These are phyloP conservation scores for Magnusiomyces magnusii DNA, from an alignment of 1,139 yeast genomes.

Conservation along the genomic window DNA sequence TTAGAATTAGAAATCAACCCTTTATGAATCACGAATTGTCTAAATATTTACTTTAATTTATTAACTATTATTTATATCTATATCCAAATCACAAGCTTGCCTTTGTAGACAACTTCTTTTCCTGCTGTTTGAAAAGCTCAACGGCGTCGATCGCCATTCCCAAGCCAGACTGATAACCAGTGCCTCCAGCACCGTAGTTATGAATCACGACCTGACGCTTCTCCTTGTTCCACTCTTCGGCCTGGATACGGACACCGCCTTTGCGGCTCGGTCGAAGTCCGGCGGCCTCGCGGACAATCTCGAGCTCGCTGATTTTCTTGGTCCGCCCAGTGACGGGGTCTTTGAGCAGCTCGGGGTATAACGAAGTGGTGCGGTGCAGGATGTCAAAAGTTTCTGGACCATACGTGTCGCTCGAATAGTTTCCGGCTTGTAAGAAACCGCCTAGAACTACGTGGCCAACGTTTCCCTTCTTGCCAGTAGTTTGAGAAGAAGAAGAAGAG, in stretches of 20 bases:
- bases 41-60: background rate
- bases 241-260: slow-evolving; percentile 56
- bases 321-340: slow-evolving; percentile 34
- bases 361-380: slow-evolving; percentile 43
- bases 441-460: slow-evolving; percentile 54
- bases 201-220: slow-evolving; percentile 41
- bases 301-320: slow-evolving; percentile 18
- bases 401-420: slow-evolving; percentile 48
- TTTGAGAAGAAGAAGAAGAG: background rate
- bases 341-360: slow-evolving; percentile 36
- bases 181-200: slow-evolving; percentile 44
- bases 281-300: slow-evolving; percentile 49
- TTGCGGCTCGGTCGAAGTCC: slow-evolving; percentile 61
- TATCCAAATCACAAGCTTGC: background rate
- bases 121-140: slow-evolving; percentile 4
- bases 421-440: slow-evolving; percentile 51
- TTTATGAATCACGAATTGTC: no score
- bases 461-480: background rate
- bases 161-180: slow-evolving; percentile 42
- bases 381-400: slow-evolving; percentile 48
- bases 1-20: no score
- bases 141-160: slow-evolving; percentile 14
- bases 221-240: slow-evolving; percentile 15
- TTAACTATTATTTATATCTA: background rate
- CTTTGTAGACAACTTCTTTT: background rate